phyloP scores from a whole-genome alignment of 2,329 filamentous ascomycete species.

The Neofusicoccum kwambonambiense region DNA sequence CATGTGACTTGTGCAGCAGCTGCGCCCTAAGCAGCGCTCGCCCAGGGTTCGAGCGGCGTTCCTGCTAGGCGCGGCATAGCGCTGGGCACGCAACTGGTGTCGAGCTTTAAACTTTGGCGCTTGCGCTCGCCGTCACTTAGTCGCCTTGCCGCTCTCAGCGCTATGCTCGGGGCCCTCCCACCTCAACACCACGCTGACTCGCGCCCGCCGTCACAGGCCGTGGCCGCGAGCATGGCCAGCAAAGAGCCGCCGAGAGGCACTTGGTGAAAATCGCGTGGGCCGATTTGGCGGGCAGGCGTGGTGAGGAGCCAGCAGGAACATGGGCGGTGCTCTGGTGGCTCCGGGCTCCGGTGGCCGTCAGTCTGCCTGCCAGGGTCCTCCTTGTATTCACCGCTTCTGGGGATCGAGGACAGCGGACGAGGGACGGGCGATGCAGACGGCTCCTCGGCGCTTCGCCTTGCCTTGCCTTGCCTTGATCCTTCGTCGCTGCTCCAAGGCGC shows the following conservation, averaged over 20 bases:
- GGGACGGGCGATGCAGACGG: not conserved
- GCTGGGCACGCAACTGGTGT: not conserved
- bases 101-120: not conserved
- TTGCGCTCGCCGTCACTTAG: constrained; percentile 8
- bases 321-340: too few relatives aligned
- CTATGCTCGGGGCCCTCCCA: not conserved
- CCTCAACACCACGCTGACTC: constrained; percentile 8
- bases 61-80: not conserved
- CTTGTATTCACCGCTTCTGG: not conserved
- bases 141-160: not conserved
- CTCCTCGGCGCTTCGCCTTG: not conserved
- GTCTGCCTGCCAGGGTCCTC: not conserved
- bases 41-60: not conserved
- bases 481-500: not conserved
- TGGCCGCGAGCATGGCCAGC: too few relatives aligned
- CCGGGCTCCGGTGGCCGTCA: not conserved
- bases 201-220: not conserved
- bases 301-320: too few relatives aligned
- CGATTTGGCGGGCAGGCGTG: not conserved
- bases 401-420: not conserved
- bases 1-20: not conserved
- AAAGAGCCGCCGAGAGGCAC: not conserved
- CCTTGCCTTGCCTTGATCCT: not conserved
- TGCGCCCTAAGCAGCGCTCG: not conserved
- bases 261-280: not conserved